Percentiles rank a stretch among this genome's conserved stretches.
These are phyloP conservation scores for Yarrowia sp. DNA, from an alignment of 805 yeast species.

Conservation along the genomic window DNA sequence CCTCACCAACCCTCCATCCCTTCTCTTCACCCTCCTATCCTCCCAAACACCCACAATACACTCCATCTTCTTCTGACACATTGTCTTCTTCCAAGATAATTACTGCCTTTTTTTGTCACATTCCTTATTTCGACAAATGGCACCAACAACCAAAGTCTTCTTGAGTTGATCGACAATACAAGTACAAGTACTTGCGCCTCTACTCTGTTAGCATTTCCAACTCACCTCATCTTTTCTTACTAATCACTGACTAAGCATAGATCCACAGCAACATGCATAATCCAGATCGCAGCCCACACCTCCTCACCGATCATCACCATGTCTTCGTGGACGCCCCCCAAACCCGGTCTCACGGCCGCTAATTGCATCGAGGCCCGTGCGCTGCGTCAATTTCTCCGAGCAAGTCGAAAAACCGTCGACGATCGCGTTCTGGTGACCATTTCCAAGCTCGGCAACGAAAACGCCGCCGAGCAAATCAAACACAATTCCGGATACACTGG, in stretches of 20 bases:
- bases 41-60: no score
- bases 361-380: slow-evolving; percentile 36
- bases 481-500: slow-evolving; percentile 16
- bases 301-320: background rate
- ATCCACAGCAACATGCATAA: slow-evolving; percentile 21
- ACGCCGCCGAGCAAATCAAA: slow-evolving; percentile 24
- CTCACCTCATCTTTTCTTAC: background rate
- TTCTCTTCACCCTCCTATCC: no score
- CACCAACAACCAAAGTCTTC: no score
- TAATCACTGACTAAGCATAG: slow-evolving; percentile 5
- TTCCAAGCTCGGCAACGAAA: slow-evolving; percentile 33
- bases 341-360: slow-evolving; percentile 23
- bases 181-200: no score
- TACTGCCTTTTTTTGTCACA: no score
- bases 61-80: no score
- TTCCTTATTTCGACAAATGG: no score
- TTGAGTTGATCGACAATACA: no score
- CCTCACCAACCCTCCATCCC: no score
- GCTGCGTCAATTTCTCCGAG: slow-evolving; percentile 32
- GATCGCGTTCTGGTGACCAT: slow-evolving; percentile 27
- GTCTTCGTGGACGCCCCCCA: slow-evolving; percentile 27
- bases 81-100: no score
- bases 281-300: slow-evolving; percentile 12
- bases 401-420: slow-evolving; percentile 32
- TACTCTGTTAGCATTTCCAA: no score